Base-by-base conservation (phyloP, 805 yeast genomes). In the Zygotorulaspora chibaensis region DNA sequence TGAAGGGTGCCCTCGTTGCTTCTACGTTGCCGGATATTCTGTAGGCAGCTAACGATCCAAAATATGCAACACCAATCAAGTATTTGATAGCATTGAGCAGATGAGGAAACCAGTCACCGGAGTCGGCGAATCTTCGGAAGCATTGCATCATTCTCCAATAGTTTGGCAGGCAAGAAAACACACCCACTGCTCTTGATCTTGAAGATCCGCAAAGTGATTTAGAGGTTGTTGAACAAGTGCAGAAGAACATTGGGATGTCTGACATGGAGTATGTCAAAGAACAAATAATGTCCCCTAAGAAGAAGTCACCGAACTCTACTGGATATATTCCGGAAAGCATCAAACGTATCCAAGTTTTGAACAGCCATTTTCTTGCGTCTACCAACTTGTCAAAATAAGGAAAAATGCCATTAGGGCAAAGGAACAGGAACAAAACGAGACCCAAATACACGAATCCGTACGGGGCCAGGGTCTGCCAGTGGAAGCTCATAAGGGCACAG, bases 61-160 rank as follows among this genome's bases (percentile, higher is more conserved):
- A 83, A 64, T 87, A 88, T 17, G 77, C 56, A 2, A 85, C 75
- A 2, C 90, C 76, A 30, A 83, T 67, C 0, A 76, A 57, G 62
- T 91, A 93, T 65, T 93, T 93, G 28, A 73, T 57, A 73, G 87
- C 87, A 58, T 93, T 93, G 4, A 96, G 91, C 47, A 91, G 67
- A 72, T 93, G 99, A 0, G 99, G 99, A 61, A 93, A 93, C 86
- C 90, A 84, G 58, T 90, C 96, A 2, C 95, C 91, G 0, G 97
- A 84, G 61, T 93, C 99, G 23, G 82, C 79, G 62, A 76, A 93
- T 75, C 99, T 95, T 56, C 99, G 72, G 28, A 84, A 62, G 67
- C 99, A 93, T 63, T 93, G 99, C 45, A 91, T 61, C 46, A 86
- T 79, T 68, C 99, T 84, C 89, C 96, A 88, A 35, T 87, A 77